These are phyloP conservation scores for Sordaria brevicollis DNA, from an alignment of 495 filamentous ascomycete species.

Conservation along the genomic window DNA sequence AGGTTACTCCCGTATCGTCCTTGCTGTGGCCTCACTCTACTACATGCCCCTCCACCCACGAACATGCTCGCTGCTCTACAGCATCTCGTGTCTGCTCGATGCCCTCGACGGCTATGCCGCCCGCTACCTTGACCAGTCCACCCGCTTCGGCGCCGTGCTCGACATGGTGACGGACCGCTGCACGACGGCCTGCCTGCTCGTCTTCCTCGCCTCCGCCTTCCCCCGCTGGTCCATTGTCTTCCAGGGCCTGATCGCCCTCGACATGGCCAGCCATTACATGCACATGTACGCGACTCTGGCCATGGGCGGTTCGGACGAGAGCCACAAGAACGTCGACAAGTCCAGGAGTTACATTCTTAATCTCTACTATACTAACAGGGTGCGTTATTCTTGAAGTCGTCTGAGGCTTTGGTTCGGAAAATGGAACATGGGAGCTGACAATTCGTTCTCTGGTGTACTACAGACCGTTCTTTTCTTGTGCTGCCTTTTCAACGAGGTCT, in stretches of 20 bases:
- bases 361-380: slow-evolving; percentile 93
- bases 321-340: slow-evolving; percentile 90
- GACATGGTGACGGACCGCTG: slow-evolving; percentile 93
- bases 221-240: slow-evolving; percentile 88
- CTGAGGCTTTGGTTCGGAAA: slow-evolving; percentile 1
- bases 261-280: slow-evolving; percentile 93
- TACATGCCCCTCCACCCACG: slow-evolving; percentile 97
- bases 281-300: slow-evolving; percentile 92
- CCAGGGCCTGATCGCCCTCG: slow-evolving; percentile 82
- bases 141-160: slow-evolving; percentile 87
- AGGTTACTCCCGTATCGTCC: slow-evolving; percentile 85
- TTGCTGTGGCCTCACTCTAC: slow-evolving; percentile 87
- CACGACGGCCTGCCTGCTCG: slow-evolving; percentile 86
- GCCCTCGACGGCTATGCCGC: slow-evolving; percentile 89
- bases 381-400: slow-evolving; percentile 28
- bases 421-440: slow-evolving; percentile 8
- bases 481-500: slow-evolving; percentile 85
- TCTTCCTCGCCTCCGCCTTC: slow-evolving; percentile 86
- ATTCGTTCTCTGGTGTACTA: not conserved
- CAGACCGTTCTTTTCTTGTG: slow-evolving; percentile 86
- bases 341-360: slow-evolving; percentile 72
- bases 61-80: slow-evolving; percentile 87
- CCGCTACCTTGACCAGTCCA: slow-evolving; percentile 78
- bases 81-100: slow-evolving; percentile 84
- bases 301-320: slow-evolving; percentile 67